Evolutionary conservation across 148 eudicot genomes (phyloP), one percentile per base, ranked within the genome.

Genomic region (Polygonum aviculare): DNA sequence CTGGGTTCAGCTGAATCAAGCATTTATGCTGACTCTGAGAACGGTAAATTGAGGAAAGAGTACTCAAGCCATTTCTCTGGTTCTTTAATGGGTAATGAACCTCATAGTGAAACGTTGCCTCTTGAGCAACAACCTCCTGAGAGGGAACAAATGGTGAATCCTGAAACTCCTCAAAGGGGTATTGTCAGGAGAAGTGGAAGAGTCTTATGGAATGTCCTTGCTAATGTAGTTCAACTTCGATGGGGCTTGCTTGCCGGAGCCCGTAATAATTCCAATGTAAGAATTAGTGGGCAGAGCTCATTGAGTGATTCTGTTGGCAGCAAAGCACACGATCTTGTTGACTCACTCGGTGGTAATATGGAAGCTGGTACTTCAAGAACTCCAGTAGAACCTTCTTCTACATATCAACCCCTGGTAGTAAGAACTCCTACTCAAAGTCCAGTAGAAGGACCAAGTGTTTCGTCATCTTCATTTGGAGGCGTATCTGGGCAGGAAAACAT

Each of bases 181-280:
- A 48, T 83, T 72, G 80, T 77, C 72, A 89, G 77, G 85, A 89
- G 94, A 84, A 86, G 78, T 54, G 96, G 98, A 21, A 90, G 87
- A 82, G 88, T 92, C 40, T 76, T 95, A 75, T 92, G 92, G 94
- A 88, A 84, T 76, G 31, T 83, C 18, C 80, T 92, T 48, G 77
- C 81, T 47, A 86, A 89, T 82, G 72, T 88, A 45, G 77, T 92
- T 85, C 85, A 79, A 75, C 77, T 91, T 52, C 82, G 82, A 45
- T 90, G 97, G 97, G 75, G 78, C 55, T 54, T 84, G 47, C 87
- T 45, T 76, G 79, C 93, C 59, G 86, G 85, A 80, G 81, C 75
- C 76, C 88, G 80, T 47, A 87, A 44, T 44, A 44, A 78, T 73
- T 78, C 89, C 36, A 55, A 85, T 4, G 87, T 82, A 40, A 83